These are phyloP conservation scores for Cladosporium sp. DNA, from an alignment of 2,329 filamentous ascomycete genomes.

Conservation along the genomic window DNA sequence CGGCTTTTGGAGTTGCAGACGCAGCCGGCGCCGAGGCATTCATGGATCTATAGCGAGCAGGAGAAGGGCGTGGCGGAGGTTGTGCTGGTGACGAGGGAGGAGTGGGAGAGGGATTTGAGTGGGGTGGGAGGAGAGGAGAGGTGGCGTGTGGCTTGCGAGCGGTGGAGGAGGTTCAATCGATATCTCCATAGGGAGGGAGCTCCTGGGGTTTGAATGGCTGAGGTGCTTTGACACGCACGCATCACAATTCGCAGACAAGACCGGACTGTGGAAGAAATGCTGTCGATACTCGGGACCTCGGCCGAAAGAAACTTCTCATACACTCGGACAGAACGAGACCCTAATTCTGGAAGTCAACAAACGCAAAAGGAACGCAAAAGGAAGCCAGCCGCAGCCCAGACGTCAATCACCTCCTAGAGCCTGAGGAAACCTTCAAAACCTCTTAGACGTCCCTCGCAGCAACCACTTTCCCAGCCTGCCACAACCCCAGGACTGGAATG, in stretches of 20 bases:
- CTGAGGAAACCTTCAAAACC: not conserved
- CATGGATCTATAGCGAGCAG: slow-evolving; percentile 32
- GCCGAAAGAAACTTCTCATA: not conserved
- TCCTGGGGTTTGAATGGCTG: not conserved
- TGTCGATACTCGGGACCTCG: no score
- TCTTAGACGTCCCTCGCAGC: not conserved
- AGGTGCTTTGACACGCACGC: not conserved
- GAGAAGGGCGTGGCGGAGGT: slow-evolving; percentile 31
- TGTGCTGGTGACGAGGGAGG: slow-evolving; percentile 23
- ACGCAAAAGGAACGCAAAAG: not conserved
- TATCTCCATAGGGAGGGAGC: slow-evolving; percentile 12
- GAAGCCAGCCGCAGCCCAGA: not conserved
- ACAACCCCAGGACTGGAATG: slow-evolving; percentile 28
- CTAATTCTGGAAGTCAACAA: not conserved
- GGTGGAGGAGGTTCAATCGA: slow-evolving; percentile 19
- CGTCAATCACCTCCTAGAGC: not conserved
- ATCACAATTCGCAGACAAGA: not conserved
- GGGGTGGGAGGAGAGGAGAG: slow-evolving; percentile 7
- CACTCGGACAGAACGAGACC: not conserved
- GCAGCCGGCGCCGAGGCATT: slow-evolving; percentile 27
- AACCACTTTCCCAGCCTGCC: slow-evolving; percentile 24
- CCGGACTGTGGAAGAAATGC: not conserved
- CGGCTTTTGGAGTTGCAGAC: slow-evolving; percentile 35
- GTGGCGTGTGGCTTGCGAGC: not conserved
- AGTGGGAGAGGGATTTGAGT: slow-evolving; percentile 25